Evolutionary conservation across 1,284 basidiomycete species (phyloP).

Genomic region (Cystobasidiaceae sp.): DNA sequence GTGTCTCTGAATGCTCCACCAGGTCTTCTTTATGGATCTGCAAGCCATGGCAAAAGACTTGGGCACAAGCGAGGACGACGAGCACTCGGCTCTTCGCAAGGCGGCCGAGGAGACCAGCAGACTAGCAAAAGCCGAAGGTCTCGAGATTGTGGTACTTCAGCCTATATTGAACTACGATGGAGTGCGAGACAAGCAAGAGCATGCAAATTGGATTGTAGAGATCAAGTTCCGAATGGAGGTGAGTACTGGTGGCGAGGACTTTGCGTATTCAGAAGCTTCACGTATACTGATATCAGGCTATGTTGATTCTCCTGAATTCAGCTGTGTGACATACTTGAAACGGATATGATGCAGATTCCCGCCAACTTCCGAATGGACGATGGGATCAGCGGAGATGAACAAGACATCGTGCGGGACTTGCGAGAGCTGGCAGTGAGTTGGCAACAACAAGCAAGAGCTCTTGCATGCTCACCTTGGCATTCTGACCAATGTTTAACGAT

Average conservation of each 20-base stretch:
- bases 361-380: slow-evolving; percentile 29
- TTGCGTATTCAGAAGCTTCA: no score
- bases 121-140: slow-evolving; percentile 7
- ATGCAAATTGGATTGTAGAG: slow-evolving; percentile 14
- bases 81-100: background rate
- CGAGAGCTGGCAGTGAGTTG: slow-evolving; percentile 26
- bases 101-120: slow-evolving; percentile 20
- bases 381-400: slow-evolving; percentile 26
- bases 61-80: background rate
- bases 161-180: slow-evolving; percentile 33
- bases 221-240: slow-evolving; percentile 32
- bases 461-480: no score
- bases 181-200: slow-evolving; percentile 23
- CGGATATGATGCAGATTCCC: slow-evolving; percentile 31
- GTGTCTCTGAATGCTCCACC: background rate
- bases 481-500: no score
- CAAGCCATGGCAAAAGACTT: slow-evolving; percentile 18
- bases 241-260: background rate
- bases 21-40: slow-evolving; percentile 33
- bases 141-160: slow-evolving; percentile 29
- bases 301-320: background rate
- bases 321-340: slow-evolving; percentile 27
- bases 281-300: no score
- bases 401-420: slow-evolving; percentile 25
- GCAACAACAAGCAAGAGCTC: background rate